A percentile compares a stretch with the other conserved stretches of the same genome.
These are phyloP conservation scores for Pseudozyma hubeiensis DNA, from an alignment of 1,284 basidiomycete genomes.

Conservation along the genomic window DNA sequence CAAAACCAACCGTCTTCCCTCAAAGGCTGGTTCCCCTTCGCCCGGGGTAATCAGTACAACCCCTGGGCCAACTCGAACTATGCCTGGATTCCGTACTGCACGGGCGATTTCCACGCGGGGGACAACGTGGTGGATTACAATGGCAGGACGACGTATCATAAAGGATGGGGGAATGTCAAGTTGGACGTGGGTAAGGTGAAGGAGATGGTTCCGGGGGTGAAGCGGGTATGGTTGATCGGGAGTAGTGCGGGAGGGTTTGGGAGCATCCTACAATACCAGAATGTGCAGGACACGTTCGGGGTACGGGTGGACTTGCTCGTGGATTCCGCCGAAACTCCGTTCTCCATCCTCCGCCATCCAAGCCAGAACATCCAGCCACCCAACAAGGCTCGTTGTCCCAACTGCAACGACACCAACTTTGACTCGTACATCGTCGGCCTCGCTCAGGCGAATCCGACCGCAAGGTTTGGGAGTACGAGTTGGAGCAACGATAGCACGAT, in stretches of 20 bases:
- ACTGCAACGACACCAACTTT: conserved; percentile 32
- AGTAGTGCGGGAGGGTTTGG: conserved; percentile 33
- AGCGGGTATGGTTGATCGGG: conserved; percentile 18
- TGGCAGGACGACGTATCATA: conserved; percentile 14
- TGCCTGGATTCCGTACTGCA: conserved; percentile 40
- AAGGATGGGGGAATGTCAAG: conserved; percentile 21
- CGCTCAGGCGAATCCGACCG: conserved; percentile 22
- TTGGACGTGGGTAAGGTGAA: conserved; percentile 21
- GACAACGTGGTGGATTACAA: conserved; percentile 29
- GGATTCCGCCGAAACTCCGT: conserved; percentile 29
- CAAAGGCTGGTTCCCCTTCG: conserved; percentile 31
- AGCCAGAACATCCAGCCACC: conserved; percentile 30
- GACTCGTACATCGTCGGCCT: conserved; percentile 39
- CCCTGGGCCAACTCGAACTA: conserved; percentile 26
- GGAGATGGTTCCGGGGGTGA: conserved; percentile 10
- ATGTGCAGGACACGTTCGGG: conserved; percentile 21
- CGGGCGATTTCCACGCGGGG: conserved; percentile 32
- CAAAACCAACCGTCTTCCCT: conserved; percentile 14
- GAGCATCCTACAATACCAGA: conserved; percentile 30
- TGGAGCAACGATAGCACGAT: conserved; percentile 33
- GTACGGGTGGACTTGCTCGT: conserved; percentile 24
- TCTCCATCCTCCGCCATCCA: conserved; percentile 12
- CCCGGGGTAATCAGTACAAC: conserved; percentile 21
- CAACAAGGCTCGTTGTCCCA: conserved; percentile 19
- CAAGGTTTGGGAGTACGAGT: conserved; percentile 33